Conservation (phyloP, 306 rosid genomes). For the Prunus armeniaca region DNA sequence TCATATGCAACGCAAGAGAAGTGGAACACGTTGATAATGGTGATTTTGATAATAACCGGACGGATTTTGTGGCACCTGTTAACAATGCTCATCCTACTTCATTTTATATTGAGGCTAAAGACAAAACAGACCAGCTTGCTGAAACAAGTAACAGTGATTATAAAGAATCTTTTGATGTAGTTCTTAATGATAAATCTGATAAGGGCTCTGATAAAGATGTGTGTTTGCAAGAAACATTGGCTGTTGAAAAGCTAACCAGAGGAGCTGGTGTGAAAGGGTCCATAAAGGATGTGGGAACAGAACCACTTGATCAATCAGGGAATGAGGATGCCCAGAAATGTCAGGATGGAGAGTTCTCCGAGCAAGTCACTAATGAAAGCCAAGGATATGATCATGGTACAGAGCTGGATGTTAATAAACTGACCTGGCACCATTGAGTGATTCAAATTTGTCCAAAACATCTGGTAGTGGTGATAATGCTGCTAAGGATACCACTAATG, state of each 20-base stretch:
- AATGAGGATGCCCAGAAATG: constrained; percentile 22
- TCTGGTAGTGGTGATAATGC: constrained; percentile 50
- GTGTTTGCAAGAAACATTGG: constrained; percentile 30
- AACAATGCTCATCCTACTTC: constrained; percentile 29
- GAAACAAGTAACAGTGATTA: constrained; percentile 29
- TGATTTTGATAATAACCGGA: constrained; percentile 32
- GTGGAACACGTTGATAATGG: constrained; percentile 32
- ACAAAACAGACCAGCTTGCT: constrained; percentile 19
- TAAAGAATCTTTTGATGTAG: constrained; percentile 32
- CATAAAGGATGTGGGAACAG: constrained; percentile 21
- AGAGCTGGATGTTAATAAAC: constrained; percentile 38
- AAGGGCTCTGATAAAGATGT: constrained; percentile 16
- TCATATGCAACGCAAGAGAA: constrained; percentile 53
- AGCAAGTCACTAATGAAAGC: constrained; percentile 30
- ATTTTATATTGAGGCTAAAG: constrained; percentile 36
- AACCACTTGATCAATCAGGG: constrained; percentile 29
- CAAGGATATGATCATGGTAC: constrained; percentile 35
- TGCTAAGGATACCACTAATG: constrained; percentile 41
- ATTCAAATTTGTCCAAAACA: constrained; percentile 33
- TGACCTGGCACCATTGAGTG: constrained; percentile 34
- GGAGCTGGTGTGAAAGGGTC: constrained; percentile 29
- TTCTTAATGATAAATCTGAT: background rate
- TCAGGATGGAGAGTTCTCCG: constrained; percentile 32
- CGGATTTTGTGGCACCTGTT: constrained; percentile 31
- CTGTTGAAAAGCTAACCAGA: constrained; percentile 32